A percentile compares a stretch with the other conserved stretches of the same genome.
Conservation (phyloP, 208 protist species). For the Vickermania ingenoplastis region DNA sequence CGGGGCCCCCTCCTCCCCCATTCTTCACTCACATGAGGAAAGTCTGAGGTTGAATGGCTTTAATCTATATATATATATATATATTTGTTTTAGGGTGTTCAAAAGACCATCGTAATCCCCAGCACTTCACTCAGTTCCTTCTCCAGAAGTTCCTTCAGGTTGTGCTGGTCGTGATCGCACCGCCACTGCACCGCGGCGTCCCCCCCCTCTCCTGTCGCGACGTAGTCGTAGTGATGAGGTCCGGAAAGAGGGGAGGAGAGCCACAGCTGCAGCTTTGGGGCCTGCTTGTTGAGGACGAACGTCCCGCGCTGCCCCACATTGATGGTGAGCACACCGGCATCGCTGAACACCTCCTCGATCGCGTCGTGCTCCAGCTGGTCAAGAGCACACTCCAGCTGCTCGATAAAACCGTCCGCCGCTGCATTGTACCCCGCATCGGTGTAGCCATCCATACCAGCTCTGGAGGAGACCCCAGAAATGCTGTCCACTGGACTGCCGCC, state of each 20-base stretch:
- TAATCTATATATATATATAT: no score
- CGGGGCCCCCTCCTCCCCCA: no score
- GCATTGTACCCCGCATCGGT: constrained; percentile 66
- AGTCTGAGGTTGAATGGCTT: no score
- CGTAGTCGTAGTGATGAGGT: constrained; percentile 85
- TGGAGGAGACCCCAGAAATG: constrained; percentile 32
- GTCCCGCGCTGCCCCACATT: constrained; percentile 45
- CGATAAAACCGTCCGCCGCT: constrained; percentile 56
- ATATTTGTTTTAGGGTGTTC: no score
- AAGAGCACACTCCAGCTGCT: constrained; percentile 41
- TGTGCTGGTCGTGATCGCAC: constrained; percentile 57
- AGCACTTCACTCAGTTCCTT: constrained; percentile 58
- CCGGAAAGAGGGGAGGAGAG: constrained; percentile 86
- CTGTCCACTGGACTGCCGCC: no score
- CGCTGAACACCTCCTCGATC: constrained; percentile 58
- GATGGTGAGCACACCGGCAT: constrained; percentile 69
- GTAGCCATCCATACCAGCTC: constrained; percentile 80
- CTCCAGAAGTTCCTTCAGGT: constrained; percentile 45
- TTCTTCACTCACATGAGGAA: no score
- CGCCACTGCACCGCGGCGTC: constrained; percentile 30
- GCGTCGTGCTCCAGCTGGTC: constrained; percentile 36
- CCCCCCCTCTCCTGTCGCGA: constrained; percentile 5
- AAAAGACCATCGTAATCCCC: no score
- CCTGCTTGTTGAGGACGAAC: constrained; percentile 91
- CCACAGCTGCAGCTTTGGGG: constrained; percentile 88